These are phyloP conservation scores for Abrus pulchellus DNA, from an alignment of 306 rosid genomes.

Conservation along the genomic window DNA sequence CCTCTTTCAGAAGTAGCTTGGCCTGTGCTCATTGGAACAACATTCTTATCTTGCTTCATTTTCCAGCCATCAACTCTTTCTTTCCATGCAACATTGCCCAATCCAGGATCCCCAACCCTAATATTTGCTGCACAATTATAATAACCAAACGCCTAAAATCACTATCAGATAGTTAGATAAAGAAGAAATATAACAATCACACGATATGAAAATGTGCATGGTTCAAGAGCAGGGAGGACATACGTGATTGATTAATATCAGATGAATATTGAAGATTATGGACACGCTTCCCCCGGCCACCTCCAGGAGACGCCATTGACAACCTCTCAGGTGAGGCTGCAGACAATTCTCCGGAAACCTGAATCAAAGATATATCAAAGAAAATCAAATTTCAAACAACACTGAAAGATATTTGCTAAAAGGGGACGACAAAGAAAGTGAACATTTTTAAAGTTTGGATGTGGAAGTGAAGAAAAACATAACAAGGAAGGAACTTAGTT, in stretches of 20 bases:
- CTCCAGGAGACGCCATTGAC: slow-evolving; percentile 91
- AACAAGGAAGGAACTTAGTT: slow-evolving; percentile 20
- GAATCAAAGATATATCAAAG: slow-evolving; percentile 34
- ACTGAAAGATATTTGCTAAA: neutral
- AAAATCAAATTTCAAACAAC: slow-evolving; percentile 12
- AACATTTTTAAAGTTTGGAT: neutral
- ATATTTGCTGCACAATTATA: slow-evolving; percentile 69
- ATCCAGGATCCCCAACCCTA: slow-evolving; percentile 78
- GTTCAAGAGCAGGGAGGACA: slow-evolving; percentile 15
- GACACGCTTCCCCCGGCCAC: slow-evolving; percentile 71
- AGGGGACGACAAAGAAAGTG: slow-evolving; percentile 5
- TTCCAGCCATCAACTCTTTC: slow-evolving; percentile 99
- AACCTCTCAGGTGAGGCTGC: slow-evolving; percentile 93
- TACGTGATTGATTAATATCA: slow-evolving; percentile 87
- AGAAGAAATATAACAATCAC: slow-evolving; percentile 34
- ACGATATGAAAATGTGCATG: neutral
- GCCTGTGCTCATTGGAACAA: slow-evolving; percentile 86
- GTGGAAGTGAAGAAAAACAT: slow-evolving; percentile 12
- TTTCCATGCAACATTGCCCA: slow-evolving; percentile 98
- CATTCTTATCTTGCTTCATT: slow-evolving; percentile 95
- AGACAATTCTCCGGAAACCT: slow-evolving; percentile 96
- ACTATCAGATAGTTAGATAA: slow-evolving; percentile 34
- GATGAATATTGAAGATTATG: slow-evolving; percentile 74
- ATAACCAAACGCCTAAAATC: slow-evolving; percentile 45
- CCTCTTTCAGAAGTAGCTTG: slow-evolving; percentile 97